Conservation (phyloP, 306 rosid species). For the Argentina anserina region DNA sequence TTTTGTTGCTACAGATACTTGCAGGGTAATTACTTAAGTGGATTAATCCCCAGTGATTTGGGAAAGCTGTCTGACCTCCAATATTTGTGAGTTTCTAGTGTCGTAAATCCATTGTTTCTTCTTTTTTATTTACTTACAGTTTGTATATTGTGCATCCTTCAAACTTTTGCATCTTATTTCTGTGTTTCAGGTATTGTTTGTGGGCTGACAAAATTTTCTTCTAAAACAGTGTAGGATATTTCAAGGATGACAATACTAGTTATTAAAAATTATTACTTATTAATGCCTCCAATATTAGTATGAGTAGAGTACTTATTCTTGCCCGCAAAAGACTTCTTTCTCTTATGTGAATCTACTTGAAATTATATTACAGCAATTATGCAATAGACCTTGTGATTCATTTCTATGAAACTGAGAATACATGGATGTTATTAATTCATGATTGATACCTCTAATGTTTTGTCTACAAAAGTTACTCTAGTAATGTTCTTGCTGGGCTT, state of each 20-base stretch:
- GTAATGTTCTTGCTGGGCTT: neutral
- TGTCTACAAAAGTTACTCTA: no score
- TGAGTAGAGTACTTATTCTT: neutral
- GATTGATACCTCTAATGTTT: neutral
- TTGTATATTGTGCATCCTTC: neutral
- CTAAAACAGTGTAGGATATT: no score
- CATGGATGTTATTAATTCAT: neutral
- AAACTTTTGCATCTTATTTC: neutral
- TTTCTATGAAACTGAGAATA: neutral
- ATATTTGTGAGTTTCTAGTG: constrained; percentile 57
- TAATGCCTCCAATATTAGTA: no score
- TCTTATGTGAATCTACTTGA: neutral
- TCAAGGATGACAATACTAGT: no score
- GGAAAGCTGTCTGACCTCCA: constrained; percentile 76
- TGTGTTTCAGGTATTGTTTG: neutral
- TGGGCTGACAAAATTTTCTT: neutral
- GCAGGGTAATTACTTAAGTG: constrained; percentile 97
- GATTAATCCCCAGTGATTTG: constrained; percentile 71
- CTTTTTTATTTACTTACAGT: neutral
- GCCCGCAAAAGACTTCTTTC: neutral
- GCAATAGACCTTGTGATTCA: neutral
- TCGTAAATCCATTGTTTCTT: constrained; percentile 14
- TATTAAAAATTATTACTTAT: no score
- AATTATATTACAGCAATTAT: neutral
- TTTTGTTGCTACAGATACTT: constrained; percentile 59